phyloP scores from a whole-genome alignment of 2,329 filamentous ascomycete species.

The Penicillium sp. region DNA sequence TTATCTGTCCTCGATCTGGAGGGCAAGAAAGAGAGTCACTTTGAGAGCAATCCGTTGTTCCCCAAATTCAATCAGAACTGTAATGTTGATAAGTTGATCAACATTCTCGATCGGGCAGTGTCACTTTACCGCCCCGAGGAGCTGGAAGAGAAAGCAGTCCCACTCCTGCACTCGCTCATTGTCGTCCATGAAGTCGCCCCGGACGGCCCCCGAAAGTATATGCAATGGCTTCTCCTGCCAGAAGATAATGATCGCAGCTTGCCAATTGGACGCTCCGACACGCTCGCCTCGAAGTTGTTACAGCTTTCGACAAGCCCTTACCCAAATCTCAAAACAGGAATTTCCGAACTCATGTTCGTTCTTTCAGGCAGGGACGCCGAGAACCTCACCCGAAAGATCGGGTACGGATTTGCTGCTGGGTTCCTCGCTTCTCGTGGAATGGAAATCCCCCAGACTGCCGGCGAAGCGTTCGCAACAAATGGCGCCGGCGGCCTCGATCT shows the following conservation, averaged over 20 bases:
- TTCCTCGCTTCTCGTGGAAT: conserved; percentile 83
- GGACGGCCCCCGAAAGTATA: conserved; percentile 52
- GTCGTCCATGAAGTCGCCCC: conserved; percentile 66
- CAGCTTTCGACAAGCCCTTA: conserved; percentile 70
- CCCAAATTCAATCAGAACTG: conserved; percentile 56
- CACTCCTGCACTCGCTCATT: conserved; percentile 68
- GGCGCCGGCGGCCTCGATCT: conserved; percentile 20
- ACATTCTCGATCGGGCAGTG: conserved; percentile 63
- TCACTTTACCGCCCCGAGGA: conserved; percentile 59
- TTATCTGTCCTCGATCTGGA: conserved; percentile 71
- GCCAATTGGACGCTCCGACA: conserved; percentile 69
- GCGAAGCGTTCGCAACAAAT: conserved; percentile 47
- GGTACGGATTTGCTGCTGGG: conserved; percentile 88
- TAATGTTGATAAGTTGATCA: conserved; percentile 60
- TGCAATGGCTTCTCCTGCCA: conserved; percentile 67
- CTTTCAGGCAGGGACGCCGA: conserved; percentile 74
- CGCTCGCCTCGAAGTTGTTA: conserved; percentile 69
- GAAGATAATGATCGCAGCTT: conserved; percentile 67
- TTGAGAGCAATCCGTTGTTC: conserved; percentile 54
- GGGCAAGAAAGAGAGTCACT: conserved; percentile 43
- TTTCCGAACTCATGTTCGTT: conserved; percentile 77
- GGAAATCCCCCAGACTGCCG: conserved; percentile 61
- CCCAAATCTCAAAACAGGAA: conserved; percentile 65
- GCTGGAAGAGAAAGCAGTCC: conserved; percentile 65
- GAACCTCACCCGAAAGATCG: conserved; percentile 82